A percentile compares a stretch with the other conserved stretches of the same genome.
Evolutionary conservation across 805 yeast species (phyloP).

Genomic region (Candida nanaspora): DNA sequence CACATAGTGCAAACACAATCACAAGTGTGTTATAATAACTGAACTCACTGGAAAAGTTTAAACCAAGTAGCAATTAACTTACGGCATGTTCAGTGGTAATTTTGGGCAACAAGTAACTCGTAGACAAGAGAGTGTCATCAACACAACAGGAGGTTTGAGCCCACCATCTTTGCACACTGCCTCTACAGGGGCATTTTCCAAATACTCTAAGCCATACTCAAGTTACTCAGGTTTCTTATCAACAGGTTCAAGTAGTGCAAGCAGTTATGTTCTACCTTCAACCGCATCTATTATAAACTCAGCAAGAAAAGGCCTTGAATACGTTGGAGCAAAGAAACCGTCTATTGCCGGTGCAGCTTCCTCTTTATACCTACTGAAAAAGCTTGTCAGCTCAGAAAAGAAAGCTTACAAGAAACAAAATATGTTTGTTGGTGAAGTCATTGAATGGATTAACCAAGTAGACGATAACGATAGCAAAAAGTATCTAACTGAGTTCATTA

Average conservation of each 20-base stretch:
- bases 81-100: no score
- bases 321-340: slow-evolving; percentile 19
- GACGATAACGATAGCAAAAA: slow-evolving; percentile 32
- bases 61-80: no score
- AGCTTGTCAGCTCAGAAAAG: slow-evolving; percentile 30
- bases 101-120: no score
- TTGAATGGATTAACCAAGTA: slow-evolving; percentile 33
- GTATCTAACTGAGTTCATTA: slow-evolving; percentile 33
- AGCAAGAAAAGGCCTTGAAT: slow-evolving; percentile 10
- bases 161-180: no score
- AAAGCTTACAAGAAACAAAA: no score
- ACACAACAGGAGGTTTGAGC: no score
- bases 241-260: background rate
- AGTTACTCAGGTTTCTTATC: background rate
- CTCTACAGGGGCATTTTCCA: no score
- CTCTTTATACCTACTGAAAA: slow-evolving; percentile 27
- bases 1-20: no score
- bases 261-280: background rate
- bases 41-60: no score
- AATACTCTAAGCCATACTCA: no score
- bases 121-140: no score
- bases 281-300: background rate
- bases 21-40: no score
- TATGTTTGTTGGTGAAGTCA: slow-evolving; percentile 25
- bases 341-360: slow-evolving; percentile 20